Evolutionary conservation across 2,329 filamentous ascomycete species (phyloP).

Genomic region (Aspergillus sojae): DNA sequence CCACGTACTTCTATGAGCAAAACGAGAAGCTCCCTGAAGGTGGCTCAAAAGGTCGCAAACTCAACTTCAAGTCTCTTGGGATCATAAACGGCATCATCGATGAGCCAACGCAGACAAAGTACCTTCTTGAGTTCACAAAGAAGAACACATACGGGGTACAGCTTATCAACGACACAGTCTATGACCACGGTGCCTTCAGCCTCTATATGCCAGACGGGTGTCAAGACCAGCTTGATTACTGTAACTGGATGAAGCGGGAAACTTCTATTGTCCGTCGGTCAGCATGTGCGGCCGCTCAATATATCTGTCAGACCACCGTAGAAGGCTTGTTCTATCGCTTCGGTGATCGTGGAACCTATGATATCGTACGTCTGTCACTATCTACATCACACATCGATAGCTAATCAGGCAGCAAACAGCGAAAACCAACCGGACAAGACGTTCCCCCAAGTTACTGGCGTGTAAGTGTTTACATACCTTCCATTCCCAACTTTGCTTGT

Average conservation of each 20-base stretch:
- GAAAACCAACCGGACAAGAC: neutral
- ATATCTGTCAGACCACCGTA: constrained; percentile 60
- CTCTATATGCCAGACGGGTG: constrained; percentile 63
- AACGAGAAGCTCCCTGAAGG: constrained; percentile 58
- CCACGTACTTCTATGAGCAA: constrained; percentile 60
- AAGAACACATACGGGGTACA: constrained; percentile 59
- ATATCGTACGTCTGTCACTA: constrained; percentile 46
- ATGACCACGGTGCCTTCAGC: constrained; percentile 61
- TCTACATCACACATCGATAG: neutral
- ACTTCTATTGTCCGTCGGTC: constrained; percentile 18
- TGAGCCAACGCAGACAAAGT: constrained; percentile 46
- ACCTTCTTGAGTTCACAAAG: constrained; percentile 56
- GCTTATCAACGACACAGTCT: constrained; percentile 60
- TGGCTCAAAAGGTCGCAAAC: constrained; percentile 48
- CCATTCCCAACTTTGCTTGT: constrained; percentile 65
- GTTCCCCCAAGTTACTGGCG: constrained; percentile 3
- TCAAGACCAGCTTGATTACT: constrained; percentile 67
- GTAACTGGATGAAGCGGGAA: constrained; percentile 58
- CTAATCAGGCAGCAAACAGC: neutral
- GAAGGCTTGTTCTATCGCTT: constrained; percentile 61
- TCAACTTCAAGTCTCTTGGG: constrained; percentile 58
- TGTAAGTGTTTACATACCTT: neutral
- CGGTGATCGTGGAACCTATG: constrained; percentile 60
- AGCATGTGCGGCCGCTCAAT: neutral
- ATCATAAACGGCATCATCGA: constrained; percentile 62